Base-by-base conservation (phyloP, 768 basidiomycete genomes). In the Russula dissimulans region DNA sequence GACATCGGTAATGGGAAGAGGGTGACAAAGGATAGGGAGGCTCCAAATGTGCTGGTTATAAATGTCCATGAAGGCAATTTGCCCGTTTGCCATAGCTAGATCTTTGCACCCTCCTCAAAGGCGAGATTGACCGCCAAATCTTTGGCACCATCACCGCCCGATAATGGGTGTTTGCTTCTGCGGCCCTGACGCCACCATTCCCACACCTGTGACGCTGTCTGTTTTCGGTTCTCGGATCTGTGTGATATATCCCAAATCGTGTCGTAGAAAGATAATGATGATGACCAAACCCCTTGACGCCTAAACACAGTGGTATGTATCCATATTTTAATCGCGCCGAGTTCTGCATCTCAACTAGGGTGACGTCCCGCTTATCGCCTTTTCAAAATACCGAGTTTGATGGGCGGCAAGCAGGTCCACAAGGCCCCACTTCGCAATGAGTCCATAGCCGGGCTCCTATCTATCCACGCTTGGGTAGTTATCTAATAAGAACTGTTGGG, bases 1-100 rank as follows among this genome's bases (percentile, higher is more conserved):
- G 65, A 66, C 56, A 59, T 59, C 10, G 43, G 52, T 56, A 65
- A 67, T 62, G 61, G 70, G 70, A 67, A 61, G 67, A 66, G 31
- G 60, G 63, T 65, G 62, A 64, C 62, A 62, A 65, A 68, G 67
- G 67, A 70, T 65, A 52, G 42, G 43, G 52, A 14, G 51, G 44
- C 15, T 29, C 7, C 26, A 17, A 3, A 17, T 4, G 43, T 36
- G 42, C 22, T 26, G 42, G 45, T 57, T 62, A 48, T 62, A 62
- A 34, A 51, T 50, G 34, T 7, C 1, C 22, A 43, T 9, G 31
- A 42, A 38, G 14, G 41, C 38, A 34, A 50, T 38, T 22, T 44
- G 14, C 49, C 49, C 15, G 42, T 1, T n/a, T 41, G 31, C 14
- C 0, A 55, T 38, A 42, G 39, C 3, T 42, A 56, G 48, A 26